phyloP scores from a whole-genome alignment of 1,284 basidiomycete genomes.

The Apiotrichum brassicae region DNA sequence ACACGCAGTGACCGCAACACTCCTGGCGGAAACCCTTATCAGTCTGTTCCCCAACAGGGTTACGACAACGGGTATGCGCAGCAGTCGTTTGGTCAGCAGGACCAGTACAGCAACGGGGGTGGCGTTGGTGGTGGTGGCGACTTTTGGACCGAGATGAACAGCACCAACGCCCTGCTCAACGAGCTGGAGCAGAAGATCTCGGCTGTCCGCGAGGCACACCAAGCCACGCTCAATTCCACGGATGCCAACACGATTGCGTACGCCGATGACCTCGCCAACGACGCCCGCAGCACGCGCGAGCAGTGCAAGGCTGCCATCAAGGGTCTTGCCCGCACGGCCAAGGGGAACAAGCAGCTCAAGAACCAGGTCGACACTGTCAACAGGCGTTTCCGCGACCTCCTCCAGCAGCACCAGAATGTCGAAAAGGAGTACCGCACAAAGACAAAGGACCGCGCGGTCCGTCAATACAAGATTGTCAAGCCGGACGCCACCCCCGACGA shows the following conservation, averaged over 20 bases:
- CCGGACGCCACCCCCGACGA: conserved; percentile 82
- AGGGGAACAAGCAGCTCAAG: conserved; percentile 73
- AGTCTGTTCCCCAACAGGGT: conserved; percentile 6
- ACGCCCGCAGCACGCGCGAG: conserved; percentile 68
- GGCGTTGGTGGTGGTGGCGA: conserved; percentile 20
- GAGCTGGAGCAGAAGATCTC: conserved; percentile 43
- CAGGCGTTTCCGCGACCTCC: conserved; percentile 47
- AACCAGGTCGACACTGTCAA: conserved; percentile 62
- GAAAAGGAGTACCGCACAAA: conserved; percentile 89
- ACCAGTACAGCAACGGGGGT: conserved; percentile 8
- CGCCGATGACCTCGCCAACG: conserved; percentile 65
- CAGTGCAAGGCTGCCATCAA: conserved; percentile 73
- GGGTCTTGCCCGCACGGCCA: conserved; percentile 64
- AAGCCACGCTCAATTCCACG: conserved; percentile 38
- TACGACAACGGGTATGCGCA: background rate
- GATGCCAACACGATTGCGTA: conserved; percentile 37
- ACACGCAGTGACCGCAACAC: conserved; percentile 7
- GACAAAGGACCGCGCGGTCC: conserved; percentile 89
- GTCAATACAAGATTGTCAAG: conserved; percentile 96
- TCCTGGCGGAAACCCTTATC: conserved; percentile 12
- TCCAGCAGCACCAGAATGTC: conserved; percentile 66
- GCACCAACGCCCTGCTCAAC: conserved; percentile 30
- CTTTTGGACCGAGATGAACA: conserved; percentile 42
- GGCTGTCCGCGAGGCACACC: conserved; percentile 41
- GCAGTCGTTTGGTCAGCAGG: conserved; percentile 3